Conservation (phyloP, 768 basidiomycete species). For the Tricholoma saponaceum region DNA sequence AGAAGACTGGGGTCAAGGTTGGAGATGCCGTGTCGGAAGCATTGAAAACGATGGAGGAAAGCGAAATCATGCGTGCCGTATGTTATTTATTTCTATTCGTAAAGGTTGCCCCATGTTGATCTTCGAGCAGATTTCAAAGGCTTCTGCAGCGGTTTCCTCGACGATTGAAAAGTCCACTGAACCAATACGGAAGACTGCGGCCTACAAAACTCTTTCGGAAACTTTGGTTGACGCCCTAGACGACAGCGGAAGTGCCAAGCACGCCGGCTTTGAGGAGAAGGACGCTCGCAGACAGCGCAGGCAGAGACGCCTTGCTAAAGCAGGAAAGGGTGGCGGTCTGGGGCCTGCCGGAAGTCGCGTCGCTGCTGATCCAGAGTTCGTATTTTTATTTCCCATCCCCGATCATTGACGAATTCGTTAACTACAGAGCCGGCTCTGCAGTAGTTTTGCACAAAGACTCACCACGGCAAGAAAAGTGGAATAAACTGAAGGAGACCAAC, state of each 20-base stretch:
- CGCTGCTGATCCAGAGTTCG: conserved; percentile 79
- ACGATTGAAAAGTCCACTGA: conserved; percentile 89
- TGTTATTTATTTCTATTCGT: conserved; percentile 17
- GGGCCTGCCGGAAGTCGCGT: conserved; percentile 46
- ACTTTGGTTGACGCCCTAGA: conserved; percentile 90
- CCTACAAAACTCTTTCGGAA: conserved; percentile 89
- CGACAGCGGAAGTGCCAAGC: conserved; percentile 88
- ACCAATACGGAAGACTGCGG: conserved; percentile 93
- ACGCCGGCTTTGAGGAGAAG: conserved; percentile 95
- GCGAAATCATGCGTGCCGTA: conserved; percentile 84
- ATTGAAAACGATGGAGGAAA: conserved; percentile 91
- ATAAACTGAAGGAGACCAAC: conserved; percentile 72
- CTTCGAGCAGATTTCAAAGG: conserved; percentile 65
- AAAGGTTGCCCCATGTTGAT: neutral
- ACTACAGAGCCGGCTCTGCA: conserved; percentile 74
- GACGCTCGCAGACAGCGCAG: conserved; percentile 82
- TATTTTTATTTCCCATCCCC: conserved; percentile 12
- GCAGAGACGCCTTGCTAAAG: conserved; percentile 78
- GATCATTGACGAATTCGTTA: neutral
- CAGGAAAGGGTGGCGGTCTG: conserved; percentile 66
- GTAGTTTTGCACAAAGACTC: conserved; percentile 83
- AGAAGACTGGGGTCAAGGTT: conserved; percentile 84
- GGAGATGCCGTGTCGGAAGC: conserved; percentile 94
- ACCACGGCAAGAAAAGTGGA: conserved; percentile 76
- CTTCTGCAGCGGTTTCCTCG: conserved; percentile 80